Evolutionary conservation across 2,329 filamentous ascomycete species (phyloP), one percentile per base, ranked within the genome.

Genomic region (Tympanopsis confertula): DNA sequence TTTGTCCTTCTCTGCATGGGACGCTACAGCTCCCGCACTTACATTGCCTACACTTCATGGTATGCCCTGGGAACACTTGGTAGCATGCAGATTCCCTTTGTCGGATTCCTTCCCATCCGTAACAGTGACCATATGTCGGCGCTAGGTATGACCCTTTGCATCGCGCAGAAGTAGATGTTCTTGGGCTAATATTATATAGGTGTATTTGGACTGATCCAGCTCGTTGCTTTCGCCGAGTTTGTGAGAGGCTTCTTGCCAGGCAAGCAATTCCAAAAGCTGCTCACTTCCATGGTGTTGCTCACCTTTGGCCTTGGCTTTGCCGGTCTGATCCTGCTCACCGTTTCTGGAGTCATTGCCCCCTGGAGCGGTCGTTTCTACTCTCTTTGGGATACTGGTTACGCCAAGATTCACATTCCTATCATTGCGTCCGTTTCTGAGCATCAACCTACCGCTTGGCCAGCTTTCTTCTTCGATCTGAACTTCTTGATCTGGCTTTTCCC

Each of bases 391-490:
- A 98, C 91, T 4, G 83, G 86, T 50, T 98, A 98, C 56, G 91
- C 91, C 52, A 98, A 98, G 71, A 93, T 96, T 45, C 91, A 98
- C 55, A 98, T 98, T 55, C 91, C 91, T 43, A 98, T 98, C 56
- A 98, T 98, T 58, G 91, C 91, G 3, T 98, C 91, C n/a, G 91
- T 98, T 35, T 98, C 91, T 1, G 91, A 98, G 65, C 91, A 98
- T 66, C 91, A 98, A 65, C 91, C 91, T 39, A 98, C 91, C 26
- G 91, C 91, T 32, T 98, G 91, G 91, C 91, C 91, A 2, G 86
- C 93, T 13, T 98, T 95, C 72, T 98, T 98, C 69, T 98, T 98
- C 60, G 91, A 98, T 53, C 71, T 98, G 50, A 95, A 94, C 68
- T 79, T 98, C 68, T 74, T 98, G 52, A 94, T 98, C 63, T 98